These are phyloP conservation scores for Kandelia obovata DNA, from an alignment of 345 rosid genomes.

Conservation along the genomic window DNA sequence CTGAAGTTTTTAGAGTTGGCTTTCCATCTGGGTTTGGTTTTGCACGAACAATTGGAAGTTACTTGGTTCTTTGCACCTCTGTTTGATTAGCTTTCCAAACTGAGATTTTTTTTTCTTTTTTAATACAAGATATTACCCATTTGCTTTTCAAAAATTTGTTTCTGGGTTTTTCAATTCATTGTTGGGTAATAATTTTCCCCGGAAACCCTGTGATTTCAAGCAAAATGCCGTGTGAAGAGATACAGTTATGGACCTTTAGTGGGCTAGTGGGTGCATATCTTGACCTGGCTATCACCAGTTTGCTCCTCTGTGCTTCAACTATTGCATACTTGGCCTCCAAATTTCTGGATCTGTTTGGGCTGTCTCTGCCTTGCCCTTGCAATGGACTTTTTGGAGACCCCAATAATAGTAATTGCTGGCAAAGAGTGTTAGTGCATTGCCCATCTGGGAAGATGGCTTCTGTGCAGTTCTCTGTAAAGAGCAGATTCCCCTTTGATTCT, in stretches of 20 bases:
- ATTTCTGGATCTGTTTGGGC: conserved; percentile 49
- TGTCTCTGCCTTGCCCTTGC: conserved; percentile 57
- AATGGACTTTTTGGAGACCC: conserved; percentile 48
- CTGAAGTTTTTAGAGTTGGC: too few relatives aligned
- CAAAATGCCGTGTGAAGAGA: conserved; percentile 44
- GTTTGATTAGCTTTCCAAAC: too few relatives aligned
- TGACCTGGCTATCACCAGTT: conserved; percentile 56
- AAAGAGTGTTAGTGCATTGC: conserved; percentile 45
- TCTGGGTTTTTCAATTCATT: neutral
- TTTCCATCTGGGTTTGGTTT: too few relatives aligned
- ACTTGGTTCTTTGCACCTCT: too few relatives aligned
- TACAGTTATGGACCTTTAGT: conserved; percentile 43
- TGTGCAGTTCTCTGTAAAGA: conserved; percentile 44
- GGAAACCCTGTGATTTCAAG: neutral
- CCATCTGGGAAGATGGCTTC: conserved; percentile 45
- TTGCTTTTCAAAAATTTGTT: neutral
- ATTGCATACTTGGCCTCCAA: conserved; percentile 44
- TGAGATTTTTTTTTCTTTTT: too few relatives aligned
- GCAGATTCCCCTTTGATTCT: conserved; percentile 41
- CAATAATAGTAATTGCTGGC: conserved; percentile 39
- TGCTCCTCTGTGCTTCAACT: conserved; percentile 57
- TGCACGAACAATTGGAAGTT: too few relatives aligned
- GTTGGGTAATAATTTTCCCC: neutral
- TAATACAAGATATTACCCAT: too few relatives aligned
- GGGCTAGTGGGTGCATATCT: conserved; percentile 57